Evolutionary conservation across 202 grass and related monocot species (phyloP), one percentile per base, ranked within the genome.

Genomic region (Dendrocalamus latiflorus): DNA sequence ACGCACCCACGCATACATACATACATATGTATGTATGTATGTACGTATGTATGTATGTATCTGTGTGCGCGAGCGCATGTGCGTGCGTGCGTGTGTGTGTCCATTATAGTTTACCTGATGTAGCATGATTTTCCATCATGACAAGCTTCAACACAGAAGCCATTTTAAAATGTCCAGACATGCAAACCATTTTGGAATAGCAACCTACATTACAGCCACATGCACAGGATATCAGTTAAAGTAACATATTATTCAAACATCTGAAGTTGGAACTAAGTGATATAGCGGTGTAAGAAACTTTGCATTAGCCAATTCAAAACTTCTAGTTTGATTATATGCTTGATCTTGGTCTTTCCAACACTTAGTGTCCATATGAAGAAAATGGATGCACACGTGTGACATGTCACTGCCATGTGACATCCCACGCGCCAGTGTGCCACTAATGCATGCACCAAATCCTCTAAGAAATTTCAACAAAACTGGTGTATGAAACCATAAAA

Each of bases 111-210:
- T 71, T 83, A 84, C 95, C 95, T 81, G 85, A 63, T 93, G 88
- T 68, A 69, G 85, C 74, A 86, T 83, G 80, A 85, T 88, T 90
- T 91, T 93, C 88, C 75, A 86, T 88, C 82, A 86, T 91, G 62
- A 94, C 87, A 78, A 93, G 90, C 89, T 87, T 98, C 77, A 92
- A 80, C 87, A 94, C 82, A 70, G 92, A 87, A 84, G 92, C 74
- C 95, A 98, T 98, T 95, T 90, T 91, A 88, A 88, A 88, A 83
- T 87, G 85, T 47, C 95, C 90, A 77, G 88, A 20, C 92, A 93
- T 93, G 86, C 95, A 98, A 85, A 98, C 95, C 95, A 98, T 98
- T 90, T 93, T 90, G 74, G 63, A 83, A 85, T 74, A 79, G 57
- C 67, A 94, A 85, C 80, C 92, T 98, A 84, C 50, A 91, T 80